Base-by-base conservation (phyloP, 2,329 filamentous ascomycete genomes). In the Claviceps purpurea region DNA sequence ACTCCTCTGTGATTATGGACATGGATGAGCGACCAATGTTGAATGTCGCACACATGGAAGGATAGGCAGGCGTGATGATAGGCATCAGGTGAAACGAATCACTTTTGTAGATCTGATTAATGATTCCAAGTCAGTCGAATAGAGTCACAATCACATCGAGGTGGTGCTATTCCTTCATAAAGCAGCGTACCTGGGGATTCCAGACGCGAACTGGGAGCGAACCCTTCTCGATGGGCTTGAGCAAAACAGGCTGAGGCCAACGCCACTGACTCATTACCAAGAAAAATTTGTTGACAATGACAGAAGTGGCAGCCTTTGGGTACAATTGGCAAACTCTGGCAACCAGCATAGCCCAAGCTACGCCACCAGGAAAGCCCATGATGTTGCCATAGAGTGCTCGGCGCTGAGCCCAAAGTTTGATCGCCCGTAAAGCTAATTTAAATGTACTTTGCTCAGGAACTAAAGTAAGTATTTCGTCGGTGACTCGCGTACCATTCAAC, bases 261-360 rank as follows among this genome's bases (percentile, higher is more conserved):
- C 81, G 82, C 93, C 93, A 98, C 57, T 85, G 82, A 57, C 82
- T 81, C 73, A 97, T 89, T 58, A 98, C 85, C 59, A 85, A 78
- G 69, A 97, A 98, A 74, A 98, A 97, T 66, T 95, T 96, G 64
- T 84, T 80, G 42, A 98, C 84, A 52, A 98, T 84, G 24, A 89
- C 86, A 1, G 90, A 88, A 18, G 87, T 87, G 8, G 89, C 87
- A 6, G 93, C 93, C 64, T 89, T 89, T 14, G 93, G 93, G 62
- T 97, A 98, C 16, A 98, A 78, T 68, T 98, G 93, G 67, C 93
- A 97, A 43, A 97, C 87, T 57, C 93, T 81, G 50, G 93, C 93
- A 30, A 97, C 90, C 62, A 98, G 78, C 86, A 98, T 96, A 13
- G 91, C 93, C 89, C 91, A 98, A 5, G 93, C 93, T 42, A 98